A percentile compares a stretch with the other conserved stretches of the same genome.
These are phyloP conservation scores for Aspergillus conjunctus DNA, from an alignment of 495 filamentous ascomycete genomes.

Conservation along the genomic window DNA sequence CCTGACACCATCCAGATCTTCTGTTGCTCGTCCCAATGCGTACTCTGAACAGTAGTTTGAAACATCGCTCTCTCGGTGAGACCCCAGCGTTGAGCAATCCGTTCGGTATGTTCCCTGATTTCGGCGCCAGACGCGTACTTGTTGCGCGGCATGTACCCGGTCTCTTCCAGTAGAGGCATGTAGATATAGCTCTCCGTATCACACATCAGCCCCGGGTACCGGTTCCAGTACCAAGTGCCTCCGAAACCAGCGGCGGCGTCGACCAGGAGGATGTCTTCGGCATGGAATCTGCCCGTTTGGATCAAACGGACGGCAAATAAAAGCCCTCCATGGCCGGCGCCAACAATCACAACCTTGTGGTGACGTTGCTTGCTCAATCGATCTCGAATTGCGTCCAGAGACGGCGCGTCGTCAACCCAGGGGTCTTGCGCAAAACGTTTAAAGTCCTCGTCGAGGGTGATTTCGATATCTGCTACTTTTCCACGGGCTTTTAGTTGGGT, in stretches of 20 bases:
- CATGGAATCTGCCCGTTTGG: conserved; percentile 12
- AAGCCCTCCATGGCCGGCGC: conserved; percentile 19
- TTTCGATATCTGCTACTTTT: too few species aligned
- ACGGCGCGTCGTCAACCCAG: neutral
- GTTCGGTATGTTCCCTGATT: conserved; percentile 29
- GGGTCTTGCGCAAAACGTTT: conserved; percentile 1
- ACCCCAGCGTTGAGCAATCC: conserved; percentile 38
- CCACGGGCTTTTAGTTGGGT: too few species aligned
- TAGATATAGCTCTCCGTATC: conserved; percentile 40
- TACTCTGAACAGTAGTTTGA: neutral
- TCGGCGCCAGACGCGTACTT: conserved; percentile 30
- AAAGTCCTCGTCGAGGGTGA: neutral
- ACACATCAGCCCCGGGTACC: conserved; percentile 38
- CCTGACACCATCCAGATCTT: neutral
- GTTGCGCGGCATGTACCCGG: conserved; percentile 54
- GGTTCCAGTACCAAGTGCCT: conserved; percentile 55
- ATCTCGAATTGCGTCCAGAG: conserved; percentile 5
- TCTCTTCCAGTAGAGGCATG: conserved; percentile 64
- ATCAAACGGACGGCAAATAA: conserved; percentile 18
- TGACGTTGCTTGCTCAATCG: neutral
- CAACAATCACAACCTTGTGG: conserved; percentile 3
- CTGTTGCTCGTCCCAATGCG: neutral
- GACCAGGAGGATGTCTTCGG: conserved; percentile 50
- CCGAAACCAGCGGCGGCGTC: conserved; percentile 53
- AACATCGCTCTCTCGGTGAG: conserved; percentile 38